Conservation (phyloP, 768 basidiomycete species). For the Udeniomyces megalosporus region DNA sequence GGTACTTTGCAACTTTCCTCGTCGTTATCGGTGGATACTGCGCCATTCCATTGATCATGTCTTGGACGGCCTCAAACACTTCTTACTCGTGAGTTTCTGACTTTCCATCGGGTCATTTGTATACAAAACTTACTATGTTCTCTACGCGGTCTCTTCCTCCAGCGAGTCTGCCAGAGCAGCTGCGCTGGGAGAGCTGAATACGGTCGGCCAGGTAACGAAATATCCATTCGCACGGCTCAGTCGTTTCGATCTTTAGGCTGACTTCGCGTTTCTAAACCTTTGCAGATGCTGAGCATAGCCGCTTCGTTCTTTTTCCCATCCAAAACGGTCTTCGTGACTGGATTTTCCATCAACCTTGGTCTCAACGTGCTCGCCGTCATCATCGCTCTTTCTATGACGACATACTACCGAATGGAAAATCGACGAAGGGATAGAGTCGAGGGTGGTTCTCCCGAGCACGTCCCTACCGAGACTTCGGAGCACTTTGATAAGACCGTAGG, state of each 20-base stretch:
- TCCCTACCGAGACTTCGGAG: too few relatives aligned
- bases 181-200: constrained; percentile 31
- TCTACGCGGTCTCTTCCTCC: too few relatives aligned
- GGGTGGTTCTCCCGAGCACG: neutral
- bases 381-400: neutral
- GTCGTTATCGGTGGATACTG: constrained; percentile 24
- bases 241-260: too few relatives aligned
- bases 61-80: constrained; percentile 28
- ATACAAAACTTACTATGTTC: too few relatives aligned
- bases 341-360: neutral
- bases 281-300: neutral
- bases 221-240: too few relatives aligned
- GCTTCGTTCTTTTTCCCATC: too few relatives aligned
- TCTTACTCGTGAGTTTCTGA: constrained; percentile 7
- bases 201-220: too few relatives aligned
- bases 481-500: too few relatives aligned
- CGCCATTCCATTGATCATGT: constrained; percentile 21
- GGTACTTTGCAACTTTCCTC: constrained; percentile 32
- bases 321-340: too few relatives aligned
- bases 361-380: neutral
- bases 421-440: neutral
- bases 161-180: constrained; percentile 28
- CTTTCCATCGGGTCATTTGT: too few relatives aligned
- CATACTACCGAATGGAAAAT: constrained; percentile 3
- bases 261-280: too few relatives aligned